A percentile compares a stretch with the other conserved stretches of the same genome.
Evolutionary conservation across 176 grass and related monocot genomes (phyloP).

Genomic region (Areca catechu): DNA sequence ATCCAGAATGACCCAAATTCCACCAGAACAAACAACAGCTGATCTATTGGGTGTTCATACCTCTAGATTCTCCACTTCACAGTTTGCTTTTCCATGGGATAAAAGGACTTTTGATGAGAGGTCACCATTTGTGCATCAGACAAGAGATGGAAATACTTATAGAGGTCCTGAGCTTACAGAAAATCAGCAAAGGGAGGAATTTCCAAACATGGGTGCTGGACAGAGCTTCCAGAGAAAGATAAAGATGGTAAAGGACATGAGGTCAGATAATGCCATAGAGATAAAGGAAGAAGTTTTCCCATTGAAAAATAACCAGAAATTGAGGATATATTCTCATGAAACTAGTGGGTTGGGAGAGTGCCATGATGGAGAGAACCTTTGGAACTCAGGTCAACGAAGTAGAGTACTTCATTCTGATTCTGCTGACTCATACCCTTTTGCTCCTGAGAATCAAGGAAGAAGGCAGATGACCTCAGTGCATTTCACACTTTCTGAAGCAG

Average conservation of each 20-base stretch:
- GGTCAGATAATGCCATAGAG: not conserved
- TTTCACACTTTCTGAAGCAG: not conserved
- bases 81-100: not conserved
- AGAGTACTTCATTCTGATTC: not conserved
- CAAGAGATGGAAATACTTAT: slow-evolving; percentile 8
- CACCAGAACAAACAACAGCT: slow-evolving; percentile 3
- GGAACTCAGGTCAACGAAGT: not conserved
- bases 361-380: not conserved
- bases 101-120: not conserved
- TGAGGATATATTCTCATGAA: slow-evolving; percentile 6
- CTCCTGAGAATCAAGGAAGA: not conserved
- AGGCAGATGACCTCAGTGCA: not conserved
- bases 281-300: not conserved
- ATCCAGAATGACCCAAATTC: not conserved
- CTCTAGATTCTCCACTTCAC: not conserved
- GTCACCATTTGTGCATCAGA: not conserved
- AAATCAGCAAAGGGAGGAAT: not conserved
- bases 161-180: not conserved
- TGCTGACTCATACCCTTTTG: not conserved
- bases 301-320: not conserved
- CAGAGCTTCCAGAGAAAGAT: not conserved
- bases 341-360: not conserved
- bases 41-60: not conserved
- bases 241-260: not conserved
- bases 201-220: not conserved